A percentile compares a stretch with the other conserved stretches of the same genome.
Evolutionary conservation across 2,329 filamentous ascomycete genomes (phyloP).

Genomic region (Penicillium sp.): DNA sequence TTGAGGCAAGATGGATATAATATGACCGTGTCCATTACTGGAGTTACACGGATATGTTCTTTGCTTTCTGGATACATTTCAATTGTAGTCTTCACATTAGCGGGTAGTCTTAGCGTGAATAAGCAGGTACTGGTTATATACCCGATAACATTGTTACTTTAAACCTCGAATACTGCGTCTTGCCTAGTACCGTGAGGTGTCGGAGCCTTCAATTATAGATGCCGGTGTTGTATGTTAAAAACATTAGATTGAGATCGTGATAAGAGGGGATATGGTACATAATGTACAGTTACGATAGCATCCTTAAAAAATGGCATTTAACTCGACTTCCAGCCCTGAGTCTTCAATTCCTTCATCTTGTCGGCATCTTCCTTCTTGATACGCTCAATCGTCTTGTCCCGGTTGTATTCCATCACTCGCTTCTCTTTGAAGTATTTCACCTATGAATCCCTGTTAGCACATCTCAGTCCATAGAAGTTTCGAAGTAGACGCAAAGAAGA

Average conservation of each 20-base stretch:
- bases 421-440: conserved; percentile 98
- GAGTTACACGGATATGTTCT: background rate
- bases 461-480: background rate
- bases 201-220: too few species aligned
- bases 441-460: conserved; percentile 46
- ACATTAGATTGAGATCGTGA: conserved; percentile 8
- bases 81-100: too few species aligned
- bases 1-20: conserved; percentile 19
- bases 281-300: conserved; percentile 21
- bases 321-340: conserved; percentile 41
- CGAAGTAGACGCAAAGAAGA: background rate
- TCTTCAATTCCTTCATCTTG: conserved; percentile 52
- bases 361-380: conserved; percentile 72
- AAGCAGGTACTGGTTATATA: too few species aligned
- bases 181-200: too few species aligned
- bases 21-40: conserved; percentile 1
- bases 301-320: conserved; percentile 5
- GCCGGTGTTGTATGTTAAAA: background rate
- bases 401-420: conserved; percentile 86
- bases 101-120: too few species aligned
- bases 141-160: too few species aligned
- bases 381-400: conserved; percentile 73
- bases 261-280: conserved; percentile 30
- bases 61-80: background rate
- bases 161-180: too few species aligned